These are phyloP conservation scores for Melaleuca quinquenervia DNA, from an alignment of 345 rosid species.

Conservation along the genomic window DNA sequence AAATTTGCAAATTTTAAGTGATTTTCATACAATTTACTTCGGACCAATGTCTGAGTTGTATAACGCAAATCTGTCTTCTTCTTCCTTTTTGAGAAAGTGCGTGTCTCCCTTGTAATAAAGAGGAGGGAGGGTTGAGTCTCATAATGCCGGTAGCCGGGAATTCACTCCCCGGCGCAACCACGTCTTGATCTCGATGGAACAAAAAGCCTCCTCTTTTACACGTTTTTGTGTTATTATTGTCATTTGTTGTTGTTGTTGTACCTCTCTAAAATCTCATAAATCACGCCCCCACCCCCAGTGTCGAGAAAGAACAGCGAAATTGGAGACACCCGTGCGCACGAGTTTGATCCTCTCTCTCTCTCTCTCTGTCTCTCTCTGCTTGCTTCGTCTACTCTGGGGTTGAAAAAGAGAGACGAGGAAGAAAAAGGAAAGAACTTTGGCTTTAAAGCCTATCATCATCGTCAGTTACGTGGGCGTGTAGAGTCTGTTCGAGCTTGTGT, in stretches of 20 bases:
- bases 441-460: neutral
- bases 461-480: neutral
- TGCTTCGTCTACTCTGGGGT: neutral
- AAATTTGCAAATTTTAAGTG: neutral
- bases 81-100: rapidly evolving
- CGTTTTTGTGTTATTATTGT: neutral
- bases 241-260: neutral
- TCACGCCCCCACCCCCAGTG: neutral
- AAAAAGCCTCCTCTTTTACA: neutral
- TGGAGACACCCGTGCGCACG: neutral
- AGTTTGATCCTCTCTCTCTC: neutral
- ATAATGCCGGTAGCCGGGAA: neutral
- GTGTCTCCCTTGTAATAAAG: neutral
- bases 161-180: neutral
- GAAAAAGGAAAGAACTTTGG: neutral
- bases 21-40: neutral
- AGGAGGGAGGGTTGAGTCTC: neutral
- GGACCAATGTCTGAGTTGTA: neutral
- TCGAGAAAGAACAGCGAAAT: neutral
- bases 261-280: neutral
- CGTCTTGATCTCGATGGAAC: neutral
- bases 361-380: neutral
- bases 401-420: neutral
- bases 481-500: neutral
- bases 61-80: neutral